A percentile compares a stretch with the other conserved stretches of the same genome.
phyloP scores from a whole-genome alignment of 176 grass and related monocot genomes.

The Avena atlantica region DNA sequence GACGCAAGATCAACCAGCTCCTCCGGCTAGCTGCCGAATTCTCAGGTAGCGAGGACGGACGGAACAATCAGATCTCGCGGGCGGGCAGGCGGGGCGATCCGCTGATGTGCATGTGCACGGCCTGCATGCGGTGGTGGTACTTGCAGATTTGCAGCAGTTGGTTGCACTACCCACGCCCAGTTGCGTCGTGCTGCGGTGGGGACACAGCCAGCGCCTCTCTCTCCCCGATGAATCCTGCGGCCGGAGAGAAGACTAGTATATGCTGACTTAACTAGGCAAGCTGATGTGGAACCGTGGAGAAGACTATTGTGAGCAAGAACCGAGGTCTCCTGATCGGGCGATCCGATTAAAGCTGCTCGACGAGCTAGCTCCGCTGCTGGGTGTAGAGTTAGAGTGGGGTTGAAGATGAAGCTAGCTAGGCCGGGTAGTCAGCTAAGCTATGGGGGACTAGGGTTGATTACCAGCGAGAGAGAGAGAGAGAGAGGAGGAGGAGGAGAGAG shows the following conservation, averaged over 20 bases:
- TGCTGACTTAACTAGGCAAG: background rate
- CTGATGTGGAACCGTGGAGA: conserved; percentile 24
- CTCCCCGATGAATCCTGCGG: conserved; percentile 9
- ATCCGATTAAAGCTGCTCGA: background rate
- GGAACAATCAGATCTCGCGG: conserved; percentile 36
- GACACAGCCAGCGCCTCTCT: background rate
- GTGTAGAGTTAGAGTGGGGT: conserved; percentile 8
- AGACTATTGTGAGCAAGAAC: conserved; percentile 30
- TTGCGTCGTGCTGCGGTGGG: conserved; percentile 38
- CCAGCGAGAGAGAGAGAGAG: conserved; percentile 1
- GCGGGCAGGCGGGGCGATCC: background rate
- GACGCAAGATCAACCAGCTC: background rate
- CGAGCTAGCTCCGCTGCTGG: background rate
- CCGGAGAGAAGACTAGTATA: background rate
- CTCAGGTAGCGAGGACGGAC: background rate
- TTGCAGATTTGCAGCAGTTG: conserved; percentile 42
- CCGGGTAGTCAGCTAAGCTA: conserved; percentile 27
- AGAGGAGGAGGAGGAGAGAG: conserved; percentile 29
- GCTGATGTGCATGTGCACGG: conserved; percentile 44
- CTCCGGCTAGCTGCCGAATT: background rate
- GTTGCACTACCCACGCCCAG: conserved; percentile 38
- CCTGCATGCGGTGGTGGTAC: conserved; percentile 43
- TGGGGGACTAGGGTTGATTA: conserved; percentile 42
- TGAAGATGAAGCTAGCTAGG: conserved; percentile 30
- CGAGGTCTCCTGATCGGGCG: background rate